Evolutionary conservation across 495 filamentous ascomycete genomes (phyloP), one percentile per base, ranked within the genome.

Genomic region (Xylaria intraflava): DNA sequence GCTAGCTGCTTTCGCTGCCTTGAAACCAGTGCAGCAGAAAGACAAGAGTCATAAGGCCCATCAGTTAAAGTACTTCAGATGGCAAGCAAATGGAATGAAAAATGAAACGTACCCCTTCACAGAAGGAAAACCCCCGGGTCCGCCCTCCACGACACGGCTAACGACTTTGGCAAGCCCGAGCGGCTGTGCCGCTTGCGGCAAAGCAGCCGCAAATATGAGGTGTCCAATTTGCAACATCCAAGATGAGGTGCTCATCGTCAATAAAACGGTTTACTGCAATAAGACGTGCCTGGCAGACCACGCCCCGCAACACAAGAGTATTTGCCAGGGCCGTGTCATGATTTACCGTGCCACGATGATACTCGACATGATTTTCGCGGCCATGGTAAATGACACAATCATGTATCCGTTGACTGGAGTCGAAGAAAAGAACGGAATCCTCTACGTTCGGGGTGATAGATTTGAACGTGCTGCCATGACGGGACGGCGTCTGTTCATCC

Each of bases 381-480:
- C 26, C 9, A 27, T 49, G 26, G 16, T 35, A 27, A 46, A 49
- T 7, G 29, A 26, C 0, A 56, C 53, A 7, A 49, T 33, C 16
- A 33, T 44, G 9, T 44, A 23, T 30, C 38, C 36, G 7, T 17
- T 45, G 7, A 20, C 16, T 5, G 26, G 50, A 6, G 14, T 45
- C 4, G 43, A 30, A 17, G 26, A 26, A 9, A 44, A 38, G 38
- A 30, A 45, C 20, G 39, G 39, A 8, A 24, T 56, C 3, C 0
- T 56, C 16, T 50, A 44, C 16, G 10, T 39, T n/a, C 9, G 29
- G 0, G 44, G 47, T 5, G 33, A 23, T 8, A 19, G 14, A 12
- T 55, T 24, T 24, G 35, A 48, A 27, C 52, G 52, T 14, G 44
- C n/a, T n/a, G 45, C 44, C 36, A 55, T 55, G 44, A 55, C 52